Evolutionary conservation across 2,329 filamentous ascomycete genomes (phyloP).

Genomic region (Penicillium sp.): DNA sequence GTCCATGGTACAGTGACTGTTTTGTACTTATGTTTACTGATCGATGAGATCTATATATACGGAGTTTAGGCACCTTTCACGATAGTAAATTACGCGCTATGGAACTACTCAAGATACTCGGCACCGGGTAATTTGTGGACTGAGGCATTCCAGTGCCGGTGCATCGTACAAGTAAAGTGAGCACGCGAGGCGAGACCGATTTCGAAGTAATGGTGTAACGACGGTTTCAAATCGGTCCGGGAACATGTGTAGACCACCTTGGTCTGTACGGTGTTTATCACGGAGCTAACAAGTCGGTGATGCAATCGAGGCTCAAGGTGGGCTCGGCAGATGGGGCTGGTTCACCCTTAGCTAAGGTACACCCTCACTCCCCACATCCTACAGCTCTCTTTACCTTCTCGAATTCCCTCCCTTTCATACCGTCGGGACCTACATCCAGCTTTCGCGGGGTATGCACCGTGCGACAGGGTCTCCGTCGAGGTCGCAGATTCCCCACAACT

Average conservation of each 20-base stretch:
- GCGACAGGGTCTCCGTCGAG: conserved; percentile 22
- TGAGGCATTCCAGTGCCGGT: background rate
- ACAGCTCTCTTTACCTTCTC: background rate
- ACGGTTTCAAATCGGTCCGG: background rate
- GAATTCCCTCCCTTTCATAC: background rate
- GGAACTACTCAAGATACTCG: too few species aligned
- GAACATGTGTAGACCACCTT: background rate
- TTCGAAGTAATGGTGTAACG: background rate
- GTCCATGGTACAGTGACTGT: too few species aligned
- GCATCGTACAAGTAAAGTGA: background rate
- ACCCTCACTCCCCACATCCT: conserved; percentile 3
- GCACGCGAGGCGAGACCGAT: background rate
- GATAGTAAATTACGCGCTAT: too few species aligned
- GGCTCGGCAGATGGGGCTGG: conserved; percentile 11
- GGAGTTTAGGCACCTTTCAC: too few species aligned
- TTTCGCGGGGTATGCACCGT: conserved; percentile 25
- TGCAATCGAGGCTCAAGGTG: conserved; percentile 17
- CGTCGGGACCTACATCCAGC: background rate
- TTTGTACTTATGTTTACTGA: too few species aligned
- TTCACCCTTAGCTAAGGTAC: background rate
- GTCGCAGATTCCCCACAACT: conserved; percentile 26
- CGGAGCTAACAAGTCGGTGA: background rate
- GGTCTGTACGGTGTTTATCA: background rate
- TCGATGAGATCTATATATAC: too few species aligned
- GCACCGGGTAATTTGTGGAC: background rate